Evolutionary conservation across 164 flowering plant genomes (phyloP), one percentile per base, ranked within the genome.

Genomic region (Buxus sempervirens): DNA sequence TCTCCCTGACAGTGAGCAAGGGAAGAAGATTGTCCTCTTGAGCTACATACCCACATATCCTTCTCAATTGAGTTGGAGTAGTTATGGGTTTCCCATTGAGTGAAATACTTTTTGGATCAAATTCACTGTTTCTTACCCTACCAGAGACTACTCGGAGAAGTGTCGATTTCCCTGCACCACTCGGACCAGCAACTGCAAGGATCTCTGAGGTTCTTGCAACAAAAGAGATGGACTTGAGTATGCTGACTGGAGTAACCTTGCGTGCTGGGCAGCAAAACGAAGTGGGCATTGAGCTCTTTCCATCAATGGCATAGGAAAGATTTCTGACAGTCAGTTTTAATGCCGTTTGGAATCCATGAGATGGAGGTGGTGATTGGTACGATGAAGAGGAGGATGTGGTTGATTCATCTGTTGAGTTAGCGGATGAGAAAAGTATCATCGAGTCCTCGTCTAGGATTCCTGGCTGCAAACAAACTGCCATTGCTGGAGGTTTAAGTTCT

Each of bases 81-180:
- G 78, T 67, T 53, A 90, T 70, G 0, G 63, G 66, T 16, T 45
- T 73, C 65, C 71, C 83, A 62, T 91, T 88, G 42, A 94, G 74
- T 0, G 58, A 69, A 20, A 91, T 63, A 27, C 76, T 73, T n/a
- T 71, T 80, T 0, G 85, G 85, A 64, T 87, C 82, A 62, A 85
- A 87, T 19, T 86, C 78, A 0, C 64, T 63, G 6, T 74, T 67
- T 21, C 63, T 68, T 15, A 89, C 77, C 64, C 96, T 74, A 10
- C 98, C 98, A 0, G 98, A 82, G 26, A 94, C 77, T 42, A 88
- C 71, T 19, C 87, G 72, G 4, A 94, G 84, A 24, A 91, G 91
- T 0, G 88, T 85, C 0, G 97, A 91, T 73, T 94, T 94, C 27
- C 98, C 97, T 0, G 95, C 91, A 20, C 97, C 97, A 66, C 97